Evolutionary conservation across 495 filamentous ascomycete genomes (phyloP).

Genomic region (Aspergillus kassunensis): DNA sequence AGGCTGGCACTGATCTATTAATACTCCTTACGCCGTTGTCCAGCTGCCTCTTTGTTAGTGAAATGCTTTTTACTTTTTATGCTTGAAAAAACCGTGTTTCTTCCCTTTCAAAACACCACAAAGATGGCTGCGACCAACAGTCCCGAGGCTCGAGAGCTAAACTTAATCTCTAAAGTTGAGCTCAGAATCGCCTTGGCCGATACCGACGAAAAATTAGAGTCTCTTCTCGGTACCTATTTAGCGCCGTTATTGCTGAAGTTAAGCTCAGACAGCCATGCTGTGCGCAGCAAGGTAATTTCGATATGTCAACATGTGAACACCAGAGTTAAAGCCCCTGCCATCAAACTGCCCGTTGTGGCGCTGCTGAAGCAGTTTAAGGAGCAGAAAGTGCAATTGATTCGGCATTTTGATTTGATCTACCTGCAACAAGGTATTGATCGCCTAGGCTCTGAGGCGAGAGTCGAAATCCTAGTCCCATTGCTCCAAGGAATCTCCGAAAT

Average conservation of each 20-base stretch:
- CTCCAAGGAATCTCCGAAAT: slow-evolving; percentile 69
- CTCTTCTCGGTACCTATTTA: slow-evolving; percentile 73
- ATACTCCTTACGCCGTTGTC: not conserved
- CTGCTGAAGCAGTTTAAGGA: slow-evolving; percentile 90
- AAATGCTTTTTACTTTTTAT: not conserved
- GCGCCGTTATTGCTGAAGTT: slow-evolving; percentile 80
- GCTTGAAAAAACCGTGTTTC: not conserved
- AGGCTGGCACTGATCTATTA: not conserved
- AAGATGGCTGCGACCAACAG: slow-evolving; percentile 38
- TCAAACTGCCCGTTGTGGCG: slow-evolving; percentile 77
- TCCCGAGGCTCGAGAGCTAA: slow-evolving; percentile 73
- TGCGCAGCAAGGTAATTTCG: slow-evolving; percentile 73
- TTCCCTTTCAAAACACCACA: not conserved
- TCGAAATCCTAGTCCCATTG: slow-evolving; percentile 66
- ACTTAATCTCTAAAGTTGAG: slow-evolving; percentile 84
- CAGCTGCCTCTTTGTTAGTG: not conserved
- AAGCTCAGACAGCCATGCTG: slow-evolving; percentile 69
- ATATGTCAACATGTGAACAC: slow-evolving; percentile 81
- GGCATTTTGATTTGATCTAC: slow-evolving; percentile 85
- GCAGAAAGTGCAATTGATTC: slow-evolving; percentile 63
- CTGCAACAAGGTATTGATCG: slow-evolving; percentile 82
- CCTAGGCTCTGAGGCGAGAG: slow-evolving; percentile 56
- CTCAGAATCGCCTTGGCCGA: slow-evolving; percentile 82
- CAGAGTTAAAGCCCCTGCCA: slow-evolving; percentile 62
- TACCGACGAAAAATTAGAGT: slow-evolving; percentile 74